Percentiles rank a stretch among this genome's conserved stretches.
phyloP scores from a whole-genome alignment of 805 yeast species.

The Ogataea ramenticola region DNA sequence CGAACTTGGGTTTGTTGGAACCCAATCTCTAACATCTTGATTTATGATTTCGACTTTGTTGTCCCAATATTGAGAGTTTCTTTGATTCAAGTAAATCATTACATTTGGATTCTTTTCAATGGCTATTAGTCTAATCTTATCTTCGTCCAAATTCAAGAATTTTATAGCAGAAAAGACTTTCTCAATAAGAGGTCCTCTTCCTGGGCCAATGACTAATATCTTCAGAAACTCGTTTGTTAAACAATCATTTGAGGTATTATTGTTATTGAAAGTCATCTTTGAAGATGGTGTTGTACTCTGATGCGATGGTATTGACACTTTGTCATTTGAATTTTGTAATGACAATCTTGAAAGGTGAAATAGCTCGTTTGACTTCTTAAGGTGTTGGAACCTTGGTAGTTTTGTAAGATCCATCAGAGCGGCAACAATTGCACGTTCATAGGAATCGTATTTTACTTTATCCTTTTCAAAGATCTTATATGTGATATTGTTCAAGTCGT shows the following conservation, averaged over 20 bases:
- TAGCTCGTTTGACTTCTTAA: conserved; percentile 5
- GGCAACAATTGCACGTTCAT: conserved; percentile 53
- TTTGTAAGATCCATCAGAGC: conserved; percentile 38
- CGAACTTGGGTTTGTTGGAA: conserved; percentile 12
- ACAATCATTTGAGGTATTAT: neutral
- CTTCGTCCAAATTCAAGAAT: conserved; percentile 19
- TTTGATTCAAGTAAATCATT: conserved; percentile 36
- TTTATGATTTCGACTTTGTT: conserved; percentile 41
- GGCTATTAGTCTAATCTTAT: conserved; percentile 38
- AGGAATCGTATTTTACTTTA: conserved; percentile 56
- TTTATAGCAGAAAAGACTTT: conserved; percentile 36
- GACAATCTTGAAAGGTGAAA: neutral
- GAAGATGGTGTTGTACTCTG: neutral
- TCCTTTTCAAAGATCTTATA: conserved; percentile 73
- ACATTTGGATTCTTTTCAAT: conserved; percentile 71
- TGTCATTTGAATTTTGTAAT: neutral
- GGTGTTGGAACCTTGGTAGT: conserved; percentile 12
- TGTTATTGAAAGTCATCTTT: conserved; percentile 5
- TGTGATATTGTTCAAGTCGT: conserved; percentile 47
- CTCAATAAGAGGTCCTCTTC: conserved; percentile 76
- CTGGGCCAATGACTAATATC: conserved; percentile 76
- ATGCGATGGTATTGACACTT: neutral
- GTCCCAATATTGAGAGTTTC: conserved; percentile 49
- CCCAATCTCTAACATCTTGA: conserved; percentile 56
- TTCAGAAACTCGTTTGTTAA: conserved; percentile 13